These are phyloP conservation scores for Termitomyces heimii DNA, from an alignment of 768 basidiomycete genomes.

Conservation along the genomic window DNA sequence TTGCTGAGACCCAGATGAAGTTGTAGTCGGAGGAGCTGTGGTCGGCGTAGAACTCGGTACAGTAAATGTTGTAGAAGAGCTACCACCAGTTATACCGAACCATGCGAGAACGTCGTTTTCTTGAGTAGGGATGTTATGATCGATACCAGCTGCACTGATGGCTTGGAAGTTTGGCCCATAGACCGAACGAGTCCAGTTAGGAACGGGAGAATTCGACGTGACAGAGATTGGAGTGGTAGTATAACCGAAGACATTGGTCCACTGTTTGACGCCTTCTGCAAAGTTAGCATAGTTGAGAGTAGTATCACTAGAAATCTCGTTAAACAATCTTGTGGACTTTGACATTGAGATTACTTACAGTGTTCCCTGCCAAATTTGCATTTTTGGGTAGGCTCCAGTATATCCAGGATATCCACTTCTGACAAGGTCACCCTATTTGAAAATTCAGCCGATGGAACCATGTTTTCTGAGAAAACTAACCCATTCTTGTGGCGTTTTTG, in stretches of 20 bases:
- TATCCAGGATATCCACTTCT: slow-evolving; percentile 45
- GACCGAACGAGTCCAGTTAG: slow-evolving; percentile 40
- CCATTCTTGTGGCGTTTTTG: slow-evolving; percentile 43
- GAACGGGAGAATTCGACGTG: slow-evolving; percentile 33
- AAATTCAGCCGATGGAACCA: not conserved
- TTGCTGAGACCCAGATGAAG: slow-evolving; percentile 10
- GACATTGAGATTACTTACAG: slow-evolving; percentile 12
- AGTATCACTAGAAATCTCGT: slow-evolving; percentile 31
- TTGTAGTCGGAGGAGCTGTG: slow-evolving; percentile 13
- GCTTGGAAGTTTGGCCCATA: slow-evolving; percentile 47
- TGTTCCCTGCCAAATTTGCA: slow-evolving; percentile 54
- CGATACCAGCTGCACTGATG: slow-evolving; percentile 40
- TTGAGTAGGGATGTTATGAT: slow-evolving; percentile 48
- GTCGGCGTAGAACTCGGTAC: slow-evolving; percentile 14
- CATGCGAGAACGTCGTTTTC: slow-evolving; percentile 39
- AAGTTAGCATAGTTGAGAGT: slow-evolving; percentile 47
- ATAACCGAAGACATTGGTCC: slow-evolving; percentile 50
- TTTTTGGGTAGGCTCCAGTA: slow-evolving; percentile 42
- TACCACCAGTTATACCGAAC: slow-evolving; percentile 38
- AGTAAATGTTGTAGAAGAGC: not conserved
- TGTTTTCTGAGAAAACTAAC: slow-evolving; percentile 16
- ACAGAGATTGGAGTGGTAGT: slow-evolving; percentile 32
- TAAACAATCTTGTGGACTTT: not conserved
- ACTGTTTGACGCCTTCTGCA: slow-evolving; percentile 46
- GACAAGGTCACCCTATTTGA: slow-evolving; percentile 37